phyloP scores from a whole-genome alignment of 2,329 filamentous ascomycete species.

The Tolypocladium inflatum region DNA sequence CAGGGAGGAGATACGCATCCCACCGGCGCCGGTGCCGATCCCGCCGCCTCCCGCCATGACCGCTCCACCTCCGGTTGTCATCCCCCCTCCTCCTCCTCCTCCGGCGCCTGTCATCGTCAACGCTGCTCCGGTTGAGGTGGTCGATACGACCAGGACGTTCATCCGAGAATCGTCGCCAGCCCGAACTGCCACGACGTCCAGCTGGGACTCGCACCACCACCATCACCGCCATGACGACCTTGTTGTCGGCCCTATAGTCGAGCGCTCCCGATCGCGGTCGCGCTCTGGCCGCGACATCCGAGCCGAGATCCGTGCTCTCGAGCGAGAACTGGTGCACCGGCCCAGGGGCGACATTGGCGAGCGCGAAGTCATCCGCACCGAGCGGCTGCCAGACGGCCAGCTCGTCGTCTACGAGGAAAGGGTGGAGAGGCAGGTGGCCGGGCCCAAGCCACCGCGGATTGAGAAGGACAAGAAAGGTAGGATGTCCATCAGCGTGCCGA shows the following conservation, averaged over 20 bases:
- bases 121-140: conserved; percentile 25
- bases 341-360: conserved; percentile 28
- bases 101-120: conserved; percentile 21
- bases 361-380: conserved; percentile 44
- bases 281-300: conserved; percentile 55
- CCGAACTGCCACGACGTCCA: conserved; percentile 26
- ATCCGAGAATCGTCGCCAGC: conserved; percentile 41
- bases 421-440: conserved; percentile 45
- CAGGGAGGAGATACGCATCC: conserved; percentile 28
- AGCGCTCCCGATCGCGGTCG: conserved; percentile 32
- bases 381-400: conserved; percentile 49
- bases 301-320: conserved; percentile 61
- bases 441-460: conserved; percentile 53
- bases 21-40: conserved; percentile 11
- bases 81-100: conserved; percentile 20
- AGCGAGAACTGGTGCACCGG: conserved; percentile 36
- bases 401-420: conserved; percentile 54
- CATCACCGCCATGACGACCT: conserved; percentile 17
- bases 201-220: conserved; percentile 21
- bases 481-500: conserved; percentile 76
- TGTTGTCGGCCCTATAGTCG: conserved; percentile 18
- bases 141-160: conserved; percentile 37
- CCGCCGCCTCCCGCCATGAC: conserved; percentile 16
- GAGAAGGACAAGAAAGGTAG: conserved; percentile 94
- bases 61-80: neutral